Evolutionary conservation across 208 protist genomes (phyloP), one percentile per base, ranked within the genome.

Genomic region (Acanthamoeba castellanii): DNA sequence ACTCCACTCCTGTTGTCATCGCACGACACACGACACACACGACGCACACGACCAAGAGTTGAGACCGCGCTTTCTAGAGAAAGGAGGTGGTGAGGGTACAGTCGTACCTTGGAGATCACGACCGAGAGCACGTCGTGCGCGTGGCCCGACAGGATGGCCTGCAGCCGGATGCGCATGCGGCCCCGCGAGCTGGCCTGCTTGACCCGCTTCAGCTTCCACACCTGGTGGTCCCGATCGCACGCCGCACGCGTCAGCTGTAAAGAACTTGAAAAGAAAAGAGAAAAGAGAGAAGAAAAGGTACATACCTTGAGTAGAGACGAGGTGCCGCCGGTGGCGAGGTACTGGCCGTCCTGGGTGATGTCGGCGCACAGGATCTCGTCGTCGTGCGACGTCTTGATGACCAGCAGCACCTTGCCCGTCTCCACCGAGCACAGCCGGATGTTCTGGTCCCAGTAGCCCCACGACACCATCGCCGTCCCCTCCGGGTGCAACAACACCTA

Each of bases 401-500:
- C 66, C 8, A 93, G 64, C 32, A 93, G 45, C 25, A 97, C 95
- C 30, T 96, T 96, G 16, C 95, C 96, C 14, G 70, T 95, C 61
- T 97, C 96, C 22, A 93, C 92, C 13, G 96, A 97, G 22, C 66
- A 90, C 0, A 97, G 50, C n/a, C 96, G 14, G 14, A 97, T 50
- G 50, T 92, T 96, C 61, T 96, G 93, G 59, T 97, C 96, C 96
- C 96, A 97, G 72, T 97, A 95, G 45, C 95, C 93, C 96, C 96
- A 97, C 37, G 96, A 96, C 27, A 96, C 85, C 25, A 78, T 85
- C 68, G 82, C 98, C 98, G 99, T 76, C 96, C 97, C n/a, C 99
- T 95, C 45, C 95, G 90, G n/a, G 99, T 96, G 13, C 98, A 99
- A 94, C 99, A 97, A 96, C 99, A 99, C 96, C 45, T 81, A 14